phyloP scores from a whole-genome alignment of 345 rosid genomes.

The Eutrema heterophyllum region DNA sequence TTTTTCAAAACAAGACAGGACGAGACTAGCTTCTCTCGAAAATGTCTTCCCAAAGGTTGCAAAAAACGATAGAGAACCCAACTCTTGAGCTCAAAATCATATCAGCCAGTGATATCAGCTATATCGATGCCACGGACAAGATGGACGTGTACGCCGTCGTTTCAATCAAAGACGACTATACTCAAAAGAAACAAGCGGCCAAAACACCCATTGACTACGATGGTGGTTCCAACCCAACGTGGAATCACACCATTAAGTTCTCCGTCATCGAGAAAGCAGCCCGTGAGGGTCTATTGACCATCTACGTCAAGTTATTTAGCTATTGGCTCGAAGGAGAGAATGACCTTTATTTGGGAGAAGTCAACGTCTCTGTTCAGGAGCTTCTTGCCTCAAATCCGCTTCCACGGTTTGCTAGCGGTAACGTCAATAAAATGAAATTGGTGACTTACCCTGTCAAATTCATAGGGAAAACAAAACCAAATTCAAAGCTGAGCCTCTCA shows the following conservation, averaged over 20 bases:
- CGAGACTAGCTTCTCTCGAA: neutral
- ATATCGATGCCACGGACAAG: conserved; percentile 44
- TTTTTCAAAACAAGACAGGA: neutral
- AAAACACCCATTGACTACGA: neutral
- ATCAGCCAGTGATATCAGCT: conserved; percentile 43
- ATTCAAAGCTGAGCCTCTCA: conserved; percentile 37
- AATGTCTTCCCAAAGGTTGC: neutral
- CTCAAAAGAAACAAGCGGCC: conserved; percentile 23
- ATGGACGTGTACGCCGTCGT: conserved; percentile 61
- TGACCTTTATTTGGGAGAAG: conserved; percentile 51
- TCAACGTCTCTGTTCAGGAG: conserved; percentile 57
- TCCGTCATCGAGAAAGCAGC: conserved; percentile 37
- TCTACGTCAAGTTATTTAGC: conserved; percentile 50
- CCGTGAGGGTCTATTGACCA: conserved; percentile 34
- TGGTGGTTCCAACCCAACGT: conserved; percentile 44
- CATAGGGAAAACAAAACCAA: conserved; percentile 32
- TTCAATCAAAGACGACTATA: conserved; percentile 41
- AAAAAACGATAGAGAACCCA: conserved; percentile 42
- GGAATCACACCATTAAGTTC: conserved; percentile 60
- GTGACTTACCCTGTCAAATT: conserved; percentile 46
- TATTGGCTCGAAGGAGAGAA: conserved; percentile 48
- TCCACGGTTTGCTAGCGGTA: conserved; percentile 5
- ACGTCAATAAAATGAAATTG: conserved; percentile 4
- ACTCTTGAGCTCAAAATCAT: conserved; percentile 44
- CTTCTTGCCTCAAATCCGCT: conserved; percentile 26